Conservation (phyloP, 257 asterid genomes). For the Solanum bulbocastanum region DNA sequence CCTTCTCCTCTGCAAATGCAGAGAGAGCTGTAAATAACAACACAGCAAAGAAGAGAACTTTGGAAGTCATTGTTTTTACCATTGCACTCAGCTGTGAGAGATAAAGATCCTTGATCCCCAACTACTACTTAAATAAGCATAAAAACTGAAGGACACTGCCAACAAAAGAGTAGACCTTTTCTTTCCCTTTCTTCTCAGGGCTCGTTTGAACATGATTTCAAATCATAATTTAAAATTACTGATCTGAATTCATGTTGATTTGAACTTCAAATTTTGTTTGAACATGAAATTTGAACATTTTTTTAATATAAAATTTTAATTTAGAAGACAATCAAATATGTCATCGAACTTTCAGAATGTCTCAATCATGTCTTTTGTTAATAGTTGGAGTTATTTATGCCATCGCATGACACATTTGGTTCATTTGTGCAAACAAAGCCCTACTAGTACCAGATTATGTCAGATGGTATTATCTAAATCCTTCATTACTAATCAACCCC, state of each 20-base stretch:
- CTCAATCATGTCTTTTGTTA: neutral
- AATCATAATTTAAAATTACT: neutral
- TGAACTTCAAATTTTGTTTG: neutral
- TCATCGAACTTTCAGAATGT: neutral
- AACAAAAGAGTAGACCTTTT: neutral
- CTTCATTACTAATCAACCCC: neutral
- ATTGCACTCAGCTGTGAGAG: neutral
- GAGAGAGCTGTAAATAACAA: conserved; percentile 21
- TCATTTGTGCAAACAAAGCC: neutral
- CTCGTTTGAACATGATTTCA: neutral
- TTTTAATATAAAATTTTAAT: neutral
- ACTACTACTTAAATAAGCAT: neutral
- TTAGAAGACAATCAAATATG: neutral
- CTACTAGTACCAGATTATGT: neutral
- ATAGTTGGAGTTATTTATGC: neutral
- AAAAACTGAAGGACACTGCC: neutral
- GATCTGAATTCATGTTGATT: neutral
- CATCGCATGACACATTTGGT: neutral
- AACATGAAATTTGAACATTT: too few relatives aligned
- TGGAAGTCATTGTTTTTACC: conserved; percentile 20
- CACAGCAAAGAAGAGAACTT: conserved; percentile 28
- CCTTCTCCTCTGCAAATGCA: conserved; percentile 20
- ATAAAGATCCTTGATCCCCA: neutral
- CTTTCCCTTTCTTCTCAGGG: neutral
- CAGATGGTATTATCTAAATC: neutral